Conservation (phyloP, 1,139 yeast genomes). For the Yamadazyma songkhlaensis region DNA sequence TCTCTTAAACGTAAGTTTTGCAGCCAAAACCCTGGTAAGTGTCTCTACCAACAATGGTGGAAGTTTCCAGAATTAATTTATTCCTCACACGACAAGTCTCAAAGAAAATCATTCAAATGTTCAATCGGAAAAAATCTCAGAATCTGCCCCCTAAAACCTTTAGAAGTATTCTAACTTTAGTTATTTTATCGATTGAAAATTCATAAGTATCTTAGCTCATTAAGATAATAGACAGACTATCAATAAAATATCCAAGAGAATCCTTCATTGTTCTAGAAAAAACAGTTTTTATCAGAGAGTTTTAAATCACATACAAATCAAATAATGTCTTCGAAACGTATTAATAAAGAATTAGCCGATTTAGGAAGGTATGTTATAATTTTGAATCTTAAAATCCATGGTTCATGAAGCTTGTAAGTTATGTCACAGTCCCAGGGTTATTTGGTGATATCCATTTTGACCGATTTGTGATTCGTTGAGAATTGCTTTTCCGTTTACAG, state of each 20-base stretch:
- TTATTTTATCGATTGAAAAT: not conserved
- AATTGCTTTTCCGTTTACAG: no score
- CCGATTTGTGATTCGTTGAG: no score
- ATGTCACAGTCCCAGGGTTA: no score
- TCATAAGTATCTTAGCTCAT: not conserved
- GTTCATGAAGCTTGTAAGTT: no score
- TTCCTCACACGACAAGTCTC: slow-evolving; percentile 3
- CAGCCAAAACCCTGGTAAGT: not conserved
- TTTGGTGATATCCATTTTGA: no score
- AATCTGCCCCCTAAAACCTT: slow-evolving; percentile 1
- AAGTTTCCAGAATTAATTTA: slow-evolving; percentile 4
- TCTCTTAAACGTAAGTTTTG: no score
- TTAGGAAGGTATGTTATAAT: slow-evolving; percentile 86
- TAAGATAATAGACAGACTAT: not conserved
- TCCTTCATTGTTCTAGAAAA: not conserved
- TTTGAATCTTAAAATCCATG: no score
- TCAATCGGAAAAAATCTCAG: not conserved
- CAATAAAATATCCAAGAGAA: not conserved
- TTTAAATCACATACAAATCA: slow-evolving; percentile 1
- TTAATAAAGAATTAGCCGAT: slow-evolving; percentile 91
- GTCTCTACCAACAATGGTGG: not conserved
- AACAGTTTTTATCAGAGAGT: not conserved
- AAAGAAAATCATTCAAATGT: not conserved
- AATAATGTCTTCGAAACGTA: slow-evolving; percentile 88
- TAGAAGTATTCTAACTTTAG: not conserved